Evolutionary conservation across 2,329 filamentous ascomycete species (phyloP).

Genomic region (Polytolypa hystricis): DNA sequence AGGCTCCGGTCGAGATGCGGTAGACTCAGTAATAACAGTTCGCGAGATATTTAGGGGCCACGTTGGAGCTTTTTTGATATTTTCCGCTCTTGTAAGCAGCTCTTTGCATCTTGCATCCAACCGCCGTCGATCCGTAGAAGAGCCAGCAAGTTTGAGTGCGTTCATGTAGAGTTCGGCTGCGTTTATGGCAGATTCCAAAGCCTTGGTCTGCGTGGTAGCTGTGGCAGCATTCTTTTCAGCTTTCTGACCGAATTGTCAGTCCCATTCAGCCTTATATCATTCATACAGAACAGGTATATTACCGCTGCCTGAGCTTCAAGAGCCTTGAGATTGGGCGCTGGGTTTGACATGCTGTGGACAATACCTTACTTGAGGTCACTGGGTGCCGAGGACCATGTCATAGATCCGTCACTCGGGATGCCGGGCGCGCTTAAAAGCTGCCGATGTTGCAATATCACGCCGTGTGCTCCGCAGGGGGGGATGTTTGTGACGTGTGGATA

Average conservation of each 20-base stretch:
- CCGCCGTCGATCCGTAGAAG: constrained; percentile 52
- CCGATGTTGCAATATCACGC: too few relatives aligned
- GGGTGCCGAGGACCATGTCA: neutral
- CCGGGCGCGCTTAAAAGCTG: too few relatives aligned
- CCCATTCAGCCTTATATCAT: neutral
- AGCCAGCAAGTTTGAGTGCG: constrained; percentile 53
- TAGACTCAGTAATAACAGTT: constrained; percentile 15
- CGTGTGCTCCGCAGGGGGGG: too few relatives aligned
- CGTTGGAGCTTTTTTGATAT: constrained; percentile 48
- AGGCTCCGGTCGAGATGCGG: constrained; percentile 33
- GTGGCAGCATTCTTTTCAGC: constrained; percentile 28
- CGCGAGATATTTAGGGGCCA: constrained; percentile 15
- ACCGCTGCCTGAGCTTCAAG: constrained; percentile 6
- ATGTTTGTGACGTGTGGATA: too few relatives aligned
- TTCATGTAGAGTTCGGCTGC: constrained; percentile 75
- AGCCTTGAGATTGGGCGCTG: neutral
- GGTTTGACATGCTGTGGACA: constrained; percentile 1
- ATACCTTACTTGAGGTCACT: too few relatives aligned
- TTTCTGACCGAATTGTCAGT: too few relatives aligned
- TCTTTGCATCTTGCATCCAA: constrained; percentile 58
- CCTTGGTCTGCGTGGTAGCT: constrained; percentile 48
- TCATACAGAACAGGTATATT: neutral
- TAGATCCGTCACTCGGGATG: neutral
- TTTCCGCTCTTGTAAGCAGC: constrained; percentile 61
- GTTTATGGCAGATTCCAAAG: constrained; percentile 62